Evolutionary conservation across 2,329 filamentous ascomycete species (phyloP), one percentile per base, ranked within the genome.

Genomic region (Passalora sequoiae): DNA sequence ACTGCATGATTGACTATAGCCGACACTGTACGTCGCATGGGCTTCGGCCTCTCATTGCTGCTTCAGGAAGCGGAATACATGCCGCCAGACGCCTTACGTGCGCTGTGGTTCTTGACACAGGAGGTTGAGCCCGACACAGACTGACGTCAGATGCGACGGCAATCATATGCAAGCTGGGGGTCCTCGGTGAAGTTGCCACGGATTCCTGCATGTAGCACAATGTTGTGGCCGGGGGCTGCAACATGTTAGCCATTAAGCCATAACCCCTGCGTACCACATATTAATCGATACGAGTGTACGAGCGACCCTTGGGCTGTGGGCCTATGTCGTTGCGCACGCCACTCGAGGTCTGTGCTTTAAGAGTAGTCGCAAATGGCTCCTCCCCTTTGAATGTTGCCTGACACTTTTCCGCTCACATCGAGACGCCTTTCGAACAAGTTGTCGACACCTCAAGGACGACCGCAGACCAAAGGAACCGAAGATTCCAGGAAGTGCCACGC

Each of bases 111-210:
- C 6, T 30, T 30, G 12, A 6, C 28, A 31, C 13, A n/a, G 10
- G 8, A n/a, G 15, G 16, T 19, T 10, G 15, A 33, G 30, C 30
- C 3, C 8, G 3, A 13, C 30, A 33, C 6, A 33, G 30, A 15
- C 16, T 10, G 15, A 6, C 10, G 6, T 19, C 16, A 17, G 30
- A 33, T 12, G 9, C 10, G 33, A 24, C 5, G 29, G 16, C n/a
- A 2, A 36, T 22, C 24, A 20, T 20, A 36, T 21, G 9, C 17
- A 21, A 27, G 24, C 24, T 27, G 6, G 24, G 6, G 24, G 24
- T 7, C 15, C 10, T 36, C 33, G 33, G 33, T 36, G 24, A 17
- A 20, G 12, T 36, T 24, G 33, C 33, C 33, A 35, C 31, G 31
- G 31, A 19, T 24, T 36, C 17, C 3, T 22, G 33, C 33, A 9